These are phyloP conservation scores for Skeletonema menzelii DNA, from an alignment of 108 stramenopile genomes.

Conservation along the genomic window DNA sequence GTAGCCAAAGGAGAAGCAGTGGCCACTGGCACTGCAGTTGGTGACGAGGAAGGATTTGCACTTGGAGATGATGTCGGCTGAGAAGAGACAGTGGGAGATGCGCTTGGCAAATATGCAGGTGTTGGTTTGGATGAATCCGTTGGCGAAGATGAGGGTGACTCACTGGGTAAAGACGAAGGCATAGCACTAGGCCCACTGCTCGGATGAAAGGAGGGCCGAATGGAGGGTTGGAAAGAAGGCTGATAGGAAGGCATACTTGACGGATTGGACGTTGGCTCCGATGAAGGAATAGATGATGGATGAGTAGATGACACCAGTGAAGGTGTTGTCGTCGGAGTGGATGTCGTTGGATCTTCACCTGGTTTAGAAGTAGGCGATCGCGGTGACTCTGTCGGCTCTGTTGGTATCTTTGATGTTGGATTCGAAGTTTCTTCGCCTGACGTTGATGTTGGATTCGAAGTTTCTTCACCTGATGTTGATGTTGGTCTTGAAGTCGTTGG, in stretches of 20 bases:
- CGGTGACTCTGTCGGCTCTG: not conserved
- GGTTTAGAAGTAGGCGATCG: not conserved
- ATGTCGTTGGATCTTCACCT: not conserved
- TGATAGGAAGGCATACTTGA: conserved; percentile 9
- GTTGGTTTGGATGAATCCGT: not conserved
- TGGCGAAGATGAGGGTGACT: not conserved
- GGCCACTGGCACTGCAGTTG: no score
- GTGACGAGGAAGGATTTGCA: not conserved
- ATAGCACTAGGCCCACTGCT: not conserved
- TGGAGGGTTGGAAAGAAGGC: no score
- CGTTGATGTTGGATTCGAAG: not conserved
- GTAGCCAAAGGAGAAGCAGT: not conserved
- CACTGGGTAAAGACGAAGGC: not conserved
- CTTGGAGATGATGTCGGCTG: not conserved
- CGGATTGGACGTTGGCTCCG: not conserved
- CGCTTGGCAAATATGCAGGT: not conserved
- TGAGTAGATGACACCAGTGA: not conserved
- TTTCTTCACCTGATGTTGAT: not conserved
- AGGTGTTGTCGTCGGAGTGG: not conserved
- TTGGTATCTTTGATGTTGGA: not conserved
- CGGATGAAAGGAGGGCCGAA: conserved; percentile 5
- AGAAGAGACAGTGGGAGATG: not conserved
- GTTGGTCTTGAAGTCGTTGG: not conserved
- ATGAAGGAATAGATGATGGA: not conserved
- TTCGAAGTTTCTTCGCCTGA: not conserved